Conservation (phyloP, 2,329 filamentous ascomycete genomes). For the Aspergillus fumigatus region DNA sequence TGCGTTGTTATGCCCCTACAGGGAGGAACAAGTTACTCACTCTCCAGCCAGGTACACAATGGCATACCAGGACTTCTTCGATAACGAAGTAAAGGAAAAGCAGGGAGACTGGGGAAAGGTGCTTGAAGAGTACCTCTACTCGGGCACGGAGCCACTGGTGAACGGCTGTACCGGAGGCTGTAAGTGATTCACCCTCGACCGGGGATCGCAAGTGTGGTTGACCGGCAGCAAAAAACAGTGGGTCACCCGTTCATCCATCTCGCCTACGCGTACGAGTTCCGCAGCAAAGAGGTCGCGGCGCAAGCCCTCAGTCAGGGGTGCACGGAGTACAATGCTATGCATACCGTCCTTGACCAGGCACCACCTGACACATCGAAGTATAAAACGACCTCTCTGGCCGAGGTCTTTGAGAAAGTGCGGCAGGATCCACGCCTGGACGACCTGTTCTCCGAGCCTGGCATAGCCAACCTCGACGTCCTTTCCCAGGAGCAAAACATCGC, state of each 20-base stretch:
- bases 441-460: not conserved
- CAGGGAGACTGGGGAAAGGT: constrained; percentile 1
- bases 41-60: not conserved
- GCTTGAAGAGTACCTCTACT: not conserved
- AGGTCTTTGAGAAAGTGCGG: not conserved
- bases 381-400: not conserved
- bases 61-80: constrained; percentile 1
- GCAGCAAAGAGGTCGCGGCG: not conserved
- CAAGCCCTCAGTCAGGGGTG: constrained; percentile 5
- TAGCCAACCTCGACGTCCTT: constrained; percentile 1
- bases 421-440: not conserved
- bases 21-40: no score
- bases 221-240: not conserved
- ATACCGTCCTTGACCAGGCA: not conserved
- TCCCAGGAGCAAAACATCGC: not conserved
- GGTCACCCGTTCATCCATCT: constrained; percentile 7
- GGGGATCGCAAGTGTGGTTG: no score
- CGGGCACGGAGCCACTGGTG: not conserved
- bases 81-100: not conserved
- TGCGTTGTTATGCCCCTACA: not conserved
- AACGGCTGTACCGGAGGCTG: constrained; percentile 1
- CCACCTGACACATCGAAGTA: constrained; percentile 3
- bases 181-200: not conserved
- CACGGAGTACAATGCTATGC: not conserved
- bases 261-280: constrained; percentile 7